Percentiles rank a stretch among this genome's conserved stretches.
Conservation (phyloP, 1,139 yeast species). For the Wickerhamiella infanticola region DNA sequence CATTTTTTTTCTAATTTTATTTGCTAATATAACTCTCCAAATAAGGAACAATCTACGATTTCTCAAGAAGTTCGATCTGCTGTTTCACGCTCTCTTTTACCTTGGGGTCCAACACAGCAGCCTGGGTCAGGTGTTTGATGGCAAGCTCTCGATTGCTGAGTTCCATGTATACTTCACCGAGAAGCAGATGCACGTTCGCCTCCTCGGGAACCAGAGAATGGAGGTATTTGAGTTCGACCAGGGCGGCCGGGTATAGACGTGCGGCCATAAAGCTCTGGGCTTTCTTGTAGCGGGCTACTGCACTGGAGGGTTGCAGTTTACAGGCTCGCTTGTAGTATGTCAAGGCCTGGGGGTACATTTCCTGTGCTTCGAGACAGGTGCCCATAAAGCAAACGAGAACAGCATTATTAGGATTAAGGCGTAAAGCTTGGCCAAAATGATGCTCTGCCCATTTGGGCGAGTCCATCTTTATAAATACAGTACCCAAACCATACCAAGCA, state of each 20-base stretch:
- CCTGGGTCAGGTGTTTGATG: constrained; percentile 72
- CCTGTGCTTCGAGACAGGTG: constrained; percentile 72
- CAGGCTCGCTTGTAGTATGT: constrained; percentile 74
- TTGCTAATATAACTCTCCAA: neutral
- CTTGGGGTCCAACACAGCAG: constrained; percentile 84
- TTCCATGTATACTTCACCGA: constrained; percentile 76
- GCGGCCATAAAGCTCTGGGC: constrained; percentile 67
- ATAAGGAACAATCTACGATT: too few relatives aligned
- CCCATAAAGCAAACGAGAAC: constrained; percentile 89
- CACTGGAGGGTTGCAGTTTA: constrained; percentile 70
- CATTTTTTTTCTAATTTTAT: too few relatives aligned
- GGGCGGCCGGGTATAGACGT: constrained; percentile 57
- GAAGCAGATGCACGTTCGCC: constrained; percentile 76
- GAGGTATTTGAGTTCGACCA: constrained; percentile 57
- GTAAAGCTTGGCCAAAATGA: constrained; percentile 75
- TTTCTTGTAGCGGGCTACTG: constrained; percentile 76
- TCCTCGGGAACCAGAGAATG: constrained; percentile 80
- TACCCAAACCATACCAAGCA: constrained; percentile 92
- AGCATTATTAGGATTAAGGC: constrained; percentile 80
- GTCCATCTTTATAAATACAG: constrained; percentile 81
- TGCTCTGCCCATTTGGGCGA: constrained; percentile 71
- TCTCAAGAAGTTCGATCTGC: constrained; percentile 40
- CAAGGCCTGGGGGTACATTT: constrained; percentile 55
- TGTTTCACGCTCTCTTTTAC: constrained; percentile 79
- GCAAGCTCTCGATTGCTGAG: constrained; percentile 66